A percentile compares a stretch with the other conserved stretches of the same genome.
phyloP scores from a whole-genome alignment of 2,329 filamentous ascomycete genomes.

The Septoria linicola region DNA sequence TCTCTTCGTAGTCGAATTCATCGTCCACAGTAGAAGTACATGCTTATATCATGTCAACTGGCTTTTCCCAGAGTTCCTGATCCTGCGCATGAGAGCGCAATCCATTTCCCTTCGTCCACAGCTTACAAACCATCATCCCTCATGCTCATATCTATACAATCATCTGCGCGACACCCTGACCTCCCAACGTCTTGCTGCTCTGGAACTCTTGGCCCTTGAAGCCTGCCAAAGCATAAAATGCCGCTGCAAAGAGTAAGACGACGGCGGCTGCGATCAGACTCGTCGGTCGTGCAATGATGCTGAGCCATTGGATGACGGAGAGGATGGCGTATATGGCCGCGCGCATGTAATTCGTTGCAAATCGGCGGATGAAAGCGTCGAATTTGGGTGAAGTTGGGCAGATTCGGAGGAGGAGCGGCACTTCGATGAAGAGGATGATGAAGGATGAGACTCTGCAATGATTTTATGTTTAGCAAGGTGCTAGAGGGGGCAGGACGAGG shows the following conservation, averaged over 20 bases:
- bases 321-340: constrained; percentile 81
- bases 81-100: too few relatives aligned
- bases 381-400: constrained; percentile 91
- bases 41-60: not conserved
- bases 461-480: not conserved
- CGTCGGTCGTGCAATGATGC: constrained; percentile 62
- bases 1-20: not conserved
- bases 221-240: constrained; percentile 78
- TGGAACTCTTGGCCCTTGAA: constrained; percentile 83
- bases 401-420: constrained; percentile 92
- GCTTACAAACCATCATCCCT: too few relatives aligned
- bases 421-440: constrained; percentile 60
- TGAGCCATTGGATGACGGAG: constrained; percentile 81
- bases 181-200: constrained; percentile 93
- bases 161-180: constrained; percentile 93
- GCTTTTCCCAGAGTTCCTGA: not conserved
- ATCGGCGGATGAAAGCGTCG: constrained; percentile 82
- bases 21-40: not conserved
- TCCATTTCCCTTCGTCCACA: too few relatives aligned
- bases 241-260: constrained; percentile 70
- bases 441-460: constrained; percentile 46
- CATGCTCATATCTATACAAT: constrained; percentile 65
- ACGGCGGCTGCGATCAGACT: constrained; percentile 85
- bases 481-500: not conserved
- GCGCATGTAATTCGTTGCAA: constrained; percentile 97